Percentiles rank a stretch among this genome's conserved stretches.
phyloP scores from a whole-genome alignment of 257 asterid species.

The Penstemon newberryi region DNA sequence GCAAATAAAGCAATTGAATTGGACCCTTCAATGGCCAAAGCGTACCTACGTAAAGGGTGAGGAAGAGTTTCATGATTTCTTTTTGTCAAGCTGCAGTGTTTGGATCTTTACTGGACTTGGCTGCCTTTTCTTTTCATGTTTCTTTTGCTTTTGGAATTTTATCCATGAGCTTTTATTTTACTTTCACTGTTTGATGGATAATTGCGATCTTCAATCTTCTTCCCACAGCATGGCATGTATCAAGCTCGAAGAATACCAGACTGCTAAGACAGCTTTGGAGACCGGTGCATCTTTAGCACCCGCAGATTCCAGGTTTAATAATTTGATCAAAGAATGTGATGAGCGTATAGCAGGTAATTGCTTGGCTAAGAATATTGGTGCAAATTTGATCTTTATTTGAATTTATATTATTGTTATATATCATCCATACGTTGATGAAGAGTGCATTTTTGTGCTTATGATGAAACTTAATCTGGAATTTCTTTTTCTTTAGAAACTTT shows the following conservation, averaged over 20 bases:
- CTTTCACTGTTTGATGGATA: too few species aligned
- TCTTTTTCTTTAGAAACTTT: too few species aligned
- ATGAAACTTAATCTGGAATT: too few species aligned
- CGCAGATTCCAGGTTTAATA: slow-evolving; percentile 68
- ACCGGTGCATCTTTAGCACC: slow-evolving; percentile 83
- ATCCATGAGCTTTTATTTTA: too few species aligned
- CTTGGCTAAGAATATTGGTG: background rate
- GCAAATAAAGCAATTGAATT: slow-evolving; percentile 76
- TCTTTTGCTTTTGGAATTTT: too few species aligned
- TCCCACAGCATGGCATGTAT: slow-evolving; percentile 69
- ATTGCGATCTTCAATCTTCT: background rate
- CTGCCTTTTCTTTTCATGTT: too few species aligned
- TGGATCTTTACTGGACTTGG: too few species aligned
- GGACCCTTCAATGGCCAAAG: slow-evolving; percentile 75
- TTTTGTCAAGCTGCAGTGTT: background rate
- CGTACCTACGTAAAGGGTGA: slow-evolving; percentile 93
- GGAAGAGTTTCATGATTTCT: slow-evolving; percentile 24
- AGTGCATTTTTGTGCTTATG: too few species aligned
- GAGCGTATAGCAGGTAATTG: slow-evolving; percentile 66
- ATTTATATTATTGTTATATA: too few species aligned
- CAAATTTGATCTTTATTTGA: too few species aligned
- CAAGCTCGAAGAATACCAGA: slow-evolving; percentile 92
- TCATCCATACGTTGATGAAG: too few species aligned
- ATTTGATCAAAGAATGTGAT: slow-evolving; percentile 75
- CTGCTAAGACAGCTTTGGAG: slow-evolving; percentile 87